Evolutionary conservation across 2,329 filamentous ascomycete genomes (phyloP), one percentile per base, ranked within the genome.

Genomic region (Alternaria alternata): DNA sequence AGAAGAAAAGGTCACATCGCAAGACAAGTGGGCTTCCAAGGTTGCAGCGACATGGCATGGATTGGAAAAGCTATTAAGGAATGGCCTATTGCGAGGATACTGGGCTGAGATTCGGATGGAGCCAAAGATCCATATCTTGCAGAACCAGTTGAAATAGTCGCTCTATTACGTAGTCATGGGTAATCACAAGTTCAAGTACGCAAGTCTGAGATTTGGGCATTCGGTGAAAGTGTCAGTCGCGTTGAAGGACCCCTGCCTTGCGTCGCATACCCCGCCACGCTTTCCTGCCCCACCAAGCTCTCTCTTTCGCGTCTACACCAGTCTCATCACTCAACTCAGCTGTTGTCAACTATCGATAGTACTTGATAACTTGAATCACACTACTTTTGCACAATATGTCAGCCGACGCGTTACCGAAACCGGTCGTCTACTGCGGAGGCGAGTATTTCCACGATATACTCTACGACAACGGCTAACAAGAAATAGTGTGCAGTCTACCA

Each of bases 371-470:
- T 49, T 30, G 16, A 8, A 16, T 8, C 18, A 20, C 5, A 24
- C 22, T 16, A 49, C 14, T 36, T 7, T 26, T 1, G 11, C 26
- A 44, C 54, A 61, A 38, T 5, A 75, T 75, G 73, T 67, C 70
- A 28, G 54, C 82, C 80, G 72, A 83, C 24, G 63, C 68, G 51
- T 67, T 70, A 60, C 75, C 87, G n/a, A 83, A 84, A 69, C 79
- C 84, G 51, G 79, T 89, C 61, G 75, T 85, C 54, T 89, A 90
- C 74, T 90, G 88, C 75, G 87, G 86, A 80, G 83, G 86, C 87
- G 73, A 73, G 82, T 38, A n/a, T 22, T 38, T 18, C 24, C 8
- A 16, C 32, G 30, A 12, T 32, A 18, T 12, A 44, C 28, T 14
- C 54, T 18, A 44, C 42, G 36, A 11, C 24, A 32, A 18, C 5